Conservation (phyloP, 345 rosid species). For the Theobroma cacao region DNA sequence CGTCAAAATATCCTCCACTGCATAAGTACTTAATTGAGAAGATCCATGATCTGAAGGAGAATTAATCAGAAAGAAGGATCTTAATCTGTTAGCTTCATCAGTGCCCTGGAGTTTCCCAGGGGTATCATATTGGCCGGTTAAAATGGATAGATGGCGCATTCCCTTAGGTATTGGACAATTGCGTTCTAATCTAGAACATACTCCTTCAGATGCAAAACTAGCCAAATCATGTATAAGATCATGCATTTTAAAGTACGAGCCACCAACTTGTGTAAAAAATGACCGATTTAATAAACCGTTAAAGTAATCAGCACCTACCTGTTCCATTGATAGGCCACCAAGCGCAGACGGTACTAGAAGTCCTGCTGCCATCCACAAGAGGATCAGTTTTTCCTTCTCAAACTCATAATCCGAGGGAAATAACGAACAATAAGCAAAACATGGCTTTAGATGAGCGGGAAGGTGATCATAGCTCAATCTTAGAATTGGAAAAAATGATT, state of each 20-base stretch:
- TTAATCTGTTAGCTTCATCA: neutral
- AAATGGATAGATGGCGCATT: neutral
- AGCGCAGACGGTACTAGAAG: neutral
- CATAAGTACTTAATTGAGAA: neutral
- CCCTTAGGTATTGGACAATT: neutral
- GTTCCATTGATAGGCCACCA: neutral
- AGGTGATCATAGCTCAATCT: slow-evolving; percentile 25
- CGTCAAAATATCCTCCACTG: neutral
- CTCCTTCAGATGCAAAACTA: neutral
- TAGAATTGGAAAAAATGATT: neutral
- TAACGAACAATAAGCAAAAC: slow-evolving; percentile 30
- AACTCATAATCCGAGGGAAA: slow-evolving; percentile 21
- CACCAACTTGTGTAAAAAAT: neutral
- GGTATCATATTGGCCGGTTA: neutral
- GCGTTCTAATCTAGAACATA: neutral
- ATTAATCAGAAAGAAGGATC: neutral
- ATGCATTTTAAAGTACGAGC: slow-evolving; percentile 5
- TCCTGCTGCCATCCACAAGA: slow-evolving; percentile 31
- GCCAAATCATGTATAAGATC: slow-evolving; percentile 24
- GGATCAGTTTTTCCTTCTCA: neutral
- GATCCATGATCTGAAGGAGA: too few relatives aligned
- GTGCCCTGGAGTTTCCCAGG: neutral
- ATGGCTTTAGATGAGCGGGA: slow-evolving; percentile 23
- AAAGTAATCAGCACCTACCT: neutral
- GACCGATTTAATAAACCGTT: neutral